Evolutionary conservation across 2,329 filamentous ascomycete genomes (phyloP).

Genomic region (Aspergillus felis): DNA sequence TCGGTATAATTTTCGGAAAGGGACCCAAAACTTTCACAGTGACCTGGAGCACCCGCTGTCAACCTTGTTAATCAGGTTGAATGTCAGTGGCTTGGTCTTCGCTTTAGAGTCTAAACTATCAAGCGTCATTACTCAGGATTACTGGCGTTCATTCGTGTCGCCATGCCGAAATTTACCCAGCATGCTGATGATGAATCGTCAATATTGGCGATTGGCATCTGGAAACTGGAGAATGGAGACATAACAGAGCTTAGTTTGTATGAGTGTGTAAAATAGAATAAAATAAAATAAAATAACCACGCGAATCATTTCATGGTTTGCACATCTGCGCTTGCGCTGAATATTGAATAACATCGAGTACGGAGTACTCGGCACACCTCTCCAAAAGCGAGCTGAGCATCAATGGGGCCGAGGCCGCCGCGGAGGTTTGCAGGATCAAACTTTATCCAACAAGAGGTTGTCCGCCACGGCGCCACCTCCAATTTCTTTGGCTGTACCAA

Average conservation of each 20-base stretch:
- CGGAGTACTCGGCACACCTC: too few species aligned
- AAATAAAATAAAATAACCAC: background rate
- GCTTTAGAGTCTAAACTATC: background rate
- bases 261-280: background rate
- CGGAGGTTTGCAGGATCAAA: background rate
- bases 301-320: background rate
- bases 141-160: too few species aligned
- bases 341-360: background rate
- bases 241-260: background rate
- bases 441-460: background rate
- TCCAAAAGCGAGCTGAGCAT: background rate
- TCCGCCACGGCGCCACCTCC: background rate
- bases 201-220: background rate
- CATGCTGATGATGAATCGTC: too few species aligned
- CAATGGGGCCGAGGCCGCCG: background rate
- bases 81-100: background rate
- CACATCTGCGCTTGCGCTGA: background rate
- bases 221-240: background rate
- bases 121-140: background rate
- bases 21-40: too few species aligned
- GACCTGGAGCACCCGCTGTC: background rate
- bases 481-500: slow-evolving; percentile 8
- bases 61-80: background rate
- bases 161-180: background rate
- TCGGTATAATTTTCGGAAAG: too few species aligned